phyloP scores from a whole-genome alignment of 257 asterid species.

The Fraxinus cuspidata region DNA sequence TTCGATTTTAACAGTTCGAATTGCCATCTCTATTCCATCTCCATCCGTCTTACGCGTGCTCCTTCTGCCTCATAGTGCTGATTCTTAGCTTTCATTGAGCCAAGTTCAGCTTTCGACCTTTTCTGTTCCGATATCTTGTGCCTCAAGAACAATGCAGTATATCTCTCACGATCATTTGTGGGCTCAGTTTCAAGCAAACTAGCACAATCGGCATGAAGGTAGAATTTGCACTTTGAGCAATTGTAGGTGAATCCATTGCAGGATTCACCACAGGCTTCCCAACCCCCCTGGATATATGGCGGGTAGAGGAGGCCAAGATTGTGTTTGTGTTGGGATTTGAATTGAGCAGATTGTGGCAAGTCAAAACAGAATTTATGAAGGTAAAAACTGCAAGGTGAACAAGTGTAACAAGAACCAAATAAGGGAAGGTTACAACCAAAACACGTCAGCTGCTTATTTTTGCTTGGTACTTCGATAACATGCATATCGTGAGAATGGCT shows the following conservation, averaged over 20 bases:
- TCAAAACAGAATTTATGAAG: slow-evolving; percentile 35
- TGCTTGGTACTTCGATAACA: neutral
- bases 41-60: neutral
- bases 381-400: slow-evolving; percentile 24
- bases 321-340: slow-evolving; percentile 28
- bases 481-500: slow-evolving; percentile 26
- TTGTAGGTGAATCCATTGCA: slow-evolving; percentile 25
- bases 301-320: slow-evolving; percentile 29
- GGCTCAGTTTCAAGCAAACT: neutral
- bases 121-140: neutral
- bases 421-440: slow-evolving; percentile 22
- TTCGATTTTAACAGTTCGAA: too few relatives aligned
- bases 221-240: slow-evolving; percentile 27
- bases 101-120: neutral
- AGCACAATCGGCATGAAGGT: slow-evolving; percentile 26
- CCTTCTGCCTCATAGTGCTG: neutral
- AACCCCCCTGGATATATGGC: slow-evolving; percentile 9
- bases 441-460: slow-evolving; percentile 1
- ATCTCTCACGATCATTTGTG: slow-evolving; percentile 22
- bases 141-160: neutral
- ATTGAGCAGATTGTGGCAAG: slow-evolving; percentile 14
- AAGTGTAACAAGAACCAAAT: slow-evolving; percentile 16
- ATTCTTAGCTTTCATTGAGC: neutral
- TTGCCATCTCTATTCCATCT: too few relatives aligned
- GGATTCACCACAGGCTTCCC: slow-evolving; percentile 5